phyloP scores from a whole-genome alignment of 805 yeast species.

The Debaryomyces tyrocola region DNA sequence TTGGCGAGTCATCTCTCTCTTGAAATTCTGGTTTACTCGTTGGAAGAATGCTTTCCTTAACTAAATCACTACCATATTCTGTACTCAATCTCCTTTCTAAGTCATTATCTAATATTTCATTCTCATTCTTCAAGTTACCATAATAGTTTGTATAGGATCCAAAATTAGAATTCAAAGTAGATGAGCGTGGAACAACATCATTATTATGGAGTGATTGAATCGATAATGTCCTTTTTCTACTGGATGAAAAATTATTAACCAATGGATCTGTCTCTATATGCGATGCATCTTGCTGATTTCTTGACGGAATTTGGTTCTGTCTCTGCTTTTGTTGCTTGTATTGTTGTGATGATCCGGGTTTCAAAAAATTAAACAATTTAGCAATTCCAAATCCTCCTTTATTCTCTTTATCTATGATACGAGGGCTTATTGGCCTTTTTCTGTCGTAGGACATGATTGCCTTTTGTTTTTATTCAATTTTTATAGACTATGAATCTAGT shows the following conservation, averaged over 20 bases:
- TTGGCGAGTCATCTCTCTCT: constrained; percentile 1
- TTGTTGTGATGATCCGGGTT: constrained; percentile 3
- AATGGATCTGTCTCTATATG: constrained; percentile 16
- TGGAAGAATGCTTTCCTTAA: not conserved
- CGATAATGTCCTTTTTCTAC: constrained; percentile 29
- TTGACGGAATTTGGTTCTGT: not conserved
- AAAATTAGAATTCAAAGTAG: constrained; percentile 13
- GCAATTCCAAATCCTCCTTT: constrained; percentile 6
- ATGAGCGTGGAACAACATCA: constrained; percentile 25
- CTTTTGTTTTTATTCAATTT: not conserved
- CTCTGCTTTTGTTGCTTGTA: constrained; percentile 1
- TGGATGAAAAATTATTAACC: constrained; percentile 22
- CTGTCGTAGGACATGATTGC: not conserved
- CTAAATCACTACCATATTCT: constrained; percentile 11
- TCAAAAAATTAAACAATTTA: constrained; percentile 11
- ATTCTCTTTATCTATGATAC: constrained; percentile 5
- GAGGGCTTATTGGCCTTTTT: constrained; percentile 20
- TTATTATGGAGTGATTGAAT: constrained; percentile 15
- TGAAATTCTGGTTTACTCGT: not conserved
- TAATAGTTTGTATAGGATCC: constrained; percentile 21
- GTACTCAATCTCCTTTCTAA: constrained; percentile 29
- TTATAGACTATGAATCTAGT: no score
- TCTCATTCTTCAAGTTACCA: constrained; percentile 14
- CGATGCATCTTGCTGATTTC: constrained; percentile 3
- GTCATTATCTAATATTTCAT: constrained; percentile 22